phyloP scores from a whole-genome alignment of 2,329 filamentous ascomycete species.

The Trichoderma brevicompactum region DNA sequence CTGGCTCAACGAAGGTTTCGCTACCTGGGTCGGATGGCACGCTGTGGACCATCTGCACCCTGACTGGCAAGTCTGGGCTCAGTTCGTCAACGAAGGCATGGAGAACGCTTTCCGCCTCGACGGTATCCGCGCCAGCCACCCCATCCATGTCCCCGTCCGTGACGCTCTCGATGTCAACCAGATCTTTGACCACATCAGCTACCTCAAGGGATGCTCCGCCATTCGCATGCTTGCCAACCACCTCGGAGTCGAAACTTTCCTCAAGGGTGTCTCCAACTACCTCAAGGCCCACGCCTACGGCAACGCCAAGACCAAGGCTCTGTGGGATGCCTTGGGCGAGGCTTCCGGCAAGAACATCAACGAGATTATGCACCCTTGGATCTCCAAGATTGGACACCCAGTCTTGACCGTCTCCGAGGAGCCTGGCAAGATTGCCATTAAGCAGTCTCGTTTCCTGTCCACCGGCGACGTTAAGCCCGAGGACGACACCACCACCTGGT shows the following conservation, averaged over 20 bases:
- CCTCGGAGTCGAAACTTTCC: conserved; percentile 83
- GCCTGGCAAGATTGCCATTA: conserved; percentile 77
- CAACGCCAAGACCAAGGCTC: conserved; percentile 86
- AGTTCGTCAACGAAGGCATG: conserved; percentile 95
- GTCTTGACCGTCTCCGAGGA: conserved; percentile 86
- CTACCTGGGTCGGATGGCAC: conserved; percentile 97
- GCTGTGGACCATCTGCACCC: conserved; percentile 90
- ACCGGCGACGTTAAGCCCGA: conserved; percentile 89
- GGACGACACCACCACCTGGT: conserved; percentile 93
- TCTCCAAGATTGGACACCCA: conserved; percentile 92
- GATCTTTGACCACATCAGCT: conserved; percentile 96
- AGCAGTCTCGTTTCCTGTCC: conserved; percentile 87
- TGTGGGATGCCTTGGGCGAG: conserved; percentile 87
- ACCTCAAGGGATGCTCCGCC: conserved; percentile 93
- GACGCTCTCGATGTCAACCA: conserved; percentile 97
- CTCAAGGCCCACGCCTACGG: conserved; percentile 86
- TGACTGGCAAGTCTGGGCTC: conserved; percentile 96
- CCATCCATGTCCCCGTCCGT: conserved; percentile 92
- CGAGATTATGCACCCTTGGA: conserved; percentile 91
- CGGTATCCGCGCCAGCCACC: conserved; percentile 86
- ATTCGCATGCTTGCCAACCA: conserved; percentile 96
- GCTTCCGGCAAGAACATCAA: conserved; percentile 87
- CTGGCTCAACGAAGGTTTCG: conserved; percentile 96
- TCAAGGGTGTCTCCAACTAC: conserved; percentile 88
- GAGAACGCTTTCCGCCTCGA: conserved; percentile 91